Base-by-base conservation (phyloP, 139 green algal species). In the Spirogloea muscicola region DNA sequence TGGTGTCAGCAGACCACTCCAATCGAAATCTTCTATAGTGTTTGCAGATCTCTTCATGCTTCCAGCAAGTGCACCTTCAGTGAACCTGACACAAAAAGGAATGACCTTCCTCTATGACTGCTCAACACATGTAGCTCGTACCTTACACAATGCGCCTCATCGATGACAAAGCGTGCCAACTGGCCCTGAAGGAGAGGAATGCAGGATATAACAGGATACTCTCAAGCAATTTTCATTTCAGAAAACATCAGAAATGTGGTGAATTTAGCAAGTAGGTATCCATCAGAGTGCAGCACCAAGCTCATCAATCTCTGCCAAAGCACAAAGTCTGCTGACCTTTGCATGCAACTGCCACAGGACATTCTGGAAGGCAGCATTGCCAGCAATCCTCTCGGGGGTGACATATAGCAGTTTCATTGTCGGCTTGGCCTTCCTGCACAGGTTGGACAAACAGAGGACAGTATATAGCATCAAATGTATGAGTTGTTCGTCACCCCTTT, bases 61-160 rank as follows among this genome's bases (percentile, higher is more conserved):
- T n/a, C n/a, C n/a, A n/a, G n/a, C n/a, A n/a, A n/a, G n/a, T n/a
- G n/a, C n/a, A n/a, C n/a, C n/a, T n/a, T n/a, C n/a, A n/a, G n/a
- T n/a, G n/a, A n/a, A n/a, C n/a, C n/a, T n/a, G n/a, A n/a, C n/a
- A n/a, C n/a, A n/a, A n/a, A n/a, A n/a, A n/a, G n/a, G n/a, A n/a
- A n/a, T n/a, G n/a, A n/a, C n/a, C n/a, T n/a, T n/a, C n/a, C n/a
- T n/a, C n/a, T n/a, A n/a, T n/a, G n/a, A n/a, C n/a, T n/a, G n/a
- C n/a, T n/a, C n/a, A n/a, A n/a, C n/a, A n/a, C n/a, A n/a, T n/a
- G n/a, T n/a, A n/a, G 46, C 62, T 84, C 40, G 18, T 49, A 80
- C 72, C 72, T 80, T 10, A 93, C 86, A 68, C 89, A 94, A 76
- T 94, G 89, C 18, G 87, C 88, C 71, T 92, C 89, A 49, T 94